Conservation (phyloP, 2,329 filamentous ascomycete species). For the Arthrobotrys sinensis region DNA sequence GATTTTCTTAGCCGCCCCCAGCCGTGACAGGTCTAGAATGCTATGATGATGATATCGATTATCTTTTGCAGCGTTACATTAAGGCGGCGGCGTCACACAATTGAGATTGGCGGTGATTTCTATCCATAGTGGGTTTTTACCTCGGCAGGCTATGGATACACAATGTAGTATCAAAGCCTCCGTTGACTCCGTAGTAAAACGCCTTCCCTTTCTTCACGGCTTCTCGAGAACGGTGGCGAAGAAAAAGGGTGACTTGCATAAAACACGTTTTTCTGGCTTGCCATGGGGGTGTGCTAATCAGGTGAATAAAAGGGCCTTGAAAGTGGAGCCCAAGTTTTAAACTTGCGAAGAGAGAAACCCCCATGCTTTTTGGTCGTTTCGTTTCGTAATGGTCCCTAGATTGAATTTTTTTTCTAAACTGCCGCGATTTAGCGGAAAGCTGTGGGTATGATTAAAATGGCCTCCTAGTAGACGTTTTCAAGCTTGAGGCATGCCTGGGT, state of each 20-base stretch:
- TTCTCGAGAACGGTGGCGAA: constrained; percentile 18
- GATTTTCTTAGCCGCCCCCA: not conserved
- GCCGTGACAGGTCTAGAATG: constrained; percentile 2
- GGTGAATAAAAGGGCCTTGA: constrained; percentile 4
- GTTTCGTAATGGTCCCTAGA: constrained; percentile 36
- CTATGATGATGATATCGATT: not conserved
- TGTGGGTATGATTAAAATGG: not conserved
- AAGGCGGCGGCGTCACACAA: constrained; percentile 1
- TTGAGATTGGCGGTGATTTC: not conserved
- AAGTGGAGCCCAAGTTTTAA: constrained; percentile 6
- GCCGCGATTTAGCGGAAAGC: constrained; percentile 37
- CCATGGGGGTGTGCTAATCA: constrained; percentile 7
- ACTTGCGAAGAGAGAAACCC: not conserved
- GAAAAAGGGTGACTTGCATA: constrained; percentile 58
- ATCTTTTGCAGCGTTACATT: constrained; percentile 4
- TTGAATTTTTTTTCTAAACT: constrained; percentile 26
- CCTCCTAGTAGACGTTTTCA: not conserved
- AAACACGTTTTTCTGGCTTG: constrained; percentile 55
- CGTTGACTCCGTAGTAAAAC: too few relatives aligned
- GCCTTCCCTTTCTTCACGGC: constrained; percentile 5
- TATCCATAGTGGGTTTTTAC: not conserved
- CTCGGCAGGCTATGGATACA: not conserved
- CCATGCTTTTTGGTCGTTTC: constrained; percentile 21
- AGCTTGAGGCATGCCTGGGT: too few relatives aligned
- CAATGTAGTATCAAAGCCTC: not conserved